A percentile compares a stretch with the other conserved stretches of the same genome.
phyloP scores from a whole-genome alignment of 2,329 filamentous ascomycete species.

The Fusarium guadeloupense region DNA sequence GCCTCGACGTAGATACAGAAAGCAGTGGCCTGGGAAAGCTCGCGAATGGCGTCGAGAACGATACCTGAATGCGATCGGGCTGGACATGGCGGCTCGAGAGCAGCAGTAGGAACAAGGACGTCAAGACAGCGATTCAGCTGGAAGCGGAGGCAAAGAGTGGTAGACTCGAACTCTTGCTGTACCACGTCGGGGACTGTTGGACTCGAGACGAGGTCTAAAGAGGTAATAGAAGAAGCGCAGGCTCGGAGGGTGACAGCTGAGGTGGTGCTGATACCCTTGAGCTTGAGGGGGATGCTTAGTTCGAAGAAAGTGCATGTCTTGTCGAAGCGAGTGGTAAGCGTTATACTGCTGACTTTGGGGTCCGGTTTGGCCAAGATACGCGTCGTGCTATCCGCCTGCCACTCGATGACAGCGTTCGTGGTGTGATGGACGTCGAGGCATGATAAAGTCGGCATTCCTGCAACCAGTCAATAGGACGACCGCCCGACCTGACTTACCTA shows the following conservation, averaged over 20 bases:
- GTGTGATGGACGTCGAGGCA: slow-evolving; percentile 9
- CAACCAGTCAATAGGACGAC: slow-evolving; percentile 1
- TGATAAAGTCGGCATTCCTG: slow-evolving; percentile 16
- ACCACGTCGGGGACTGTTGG: neutral
- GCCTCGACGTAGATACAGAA: slow-evolving; percentile 23
- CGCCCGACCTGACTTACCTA: neutral
- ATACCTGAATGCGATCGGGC: slow-evolving; percentile 11
- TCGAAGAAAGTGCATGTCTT: slow-evolving; percentile 4
- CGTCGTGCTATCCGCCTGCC: neutral
- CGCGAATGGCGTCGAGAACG: slow-evolving; percentile 25
- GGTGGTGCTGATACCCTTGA: slow-evolving; percentile 14
- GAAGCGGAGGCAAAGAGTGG: slow-evolving; percentile 2
- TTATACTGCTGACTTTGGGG: slow-evolving; percentile 3
- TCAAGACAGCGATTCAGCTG: neutral
- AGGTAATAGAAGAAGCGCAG: slow-evolving; percentile 9
- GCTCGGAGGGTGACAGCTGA: neutral
- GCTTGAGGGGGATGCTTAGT: slow-evolving; percentile 13
- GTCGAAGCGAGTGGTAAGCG: slow-evolving; percentile 4
- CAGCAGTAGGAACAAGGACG: slow-evolving; percentile 1
- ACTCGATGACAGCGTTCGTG: slow-evolving; percentile 11
- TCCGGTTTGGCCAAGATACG: slow-evolving; percentile 4
- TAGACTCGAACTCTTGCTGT: slow-evolving; percentile 10
- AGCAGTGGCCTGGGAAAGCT: slow-evolving; percentile 3
- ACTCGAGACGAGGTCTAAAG: neutral
- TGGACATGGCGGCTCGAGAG: slow-evolving; percentile 8